A percentile compares a stretch with the other conserved stretches of the same genome.
Evolutionary conservation across 176 grass and related monocot genomes (phyloP).

Genomic region (Musa troglodytarum): DNA sequence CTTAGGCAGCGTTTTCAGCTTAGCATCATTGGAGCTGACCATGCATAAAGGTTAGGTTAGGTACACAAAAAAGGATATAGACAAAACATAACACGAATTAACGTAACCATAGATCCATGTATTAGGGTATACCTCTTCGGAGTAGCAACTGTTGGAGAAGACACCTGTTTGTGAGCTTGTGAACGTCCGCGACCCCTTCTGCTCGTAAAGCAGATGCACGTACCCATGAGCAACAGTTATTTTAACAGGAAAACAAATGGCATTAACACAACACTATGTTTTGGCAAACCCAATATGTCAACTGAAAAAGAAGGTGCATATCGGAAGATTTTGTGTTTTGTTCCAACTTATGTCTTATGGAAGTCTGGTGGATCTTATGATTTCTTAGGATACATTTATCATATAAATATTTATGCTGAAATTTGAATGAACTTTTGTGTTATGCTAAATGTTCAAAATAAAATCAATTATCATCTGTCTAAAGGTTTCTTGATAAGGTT

Average conservation of each 20-base stretch:
- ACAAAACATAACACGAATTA: too few relatives aligned
- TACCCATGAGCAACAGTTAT: not conserved
- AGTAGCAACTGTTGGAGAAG: slow-evolving; percentile 22
- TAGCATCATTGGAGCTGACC: slow-evolving; percentile 29
- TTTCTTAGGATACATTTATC: too few relatives aligned
- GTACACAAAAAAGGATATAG: too few relatives aligned
- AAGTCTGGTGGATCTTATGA: too few relatives aligned
- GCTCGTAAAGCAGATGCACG: slow-evolving; percentile 12
- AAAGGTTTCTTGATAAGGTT: too few relatives aligned
- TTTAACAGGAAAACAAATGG: not conserved
- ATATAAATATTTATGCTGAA: too few relatives aligned
- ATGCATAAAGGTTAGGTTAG: not conserved
- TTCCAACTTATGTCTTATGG: too few relatives aligned
- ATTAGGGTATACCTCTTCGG: slow-evolving; percentile 41
- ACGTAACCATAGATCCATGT: not conserved
- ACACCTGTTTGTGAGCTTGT: slow-evolving; percentile 28
- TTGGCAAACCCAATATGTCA: not conserved
- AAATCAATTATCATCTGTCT: too few relatives aligned
- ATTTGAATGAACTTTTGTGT: too few relatives aligned
- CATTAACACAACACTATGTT: not conserved
- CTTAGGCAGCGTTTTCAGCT: slow-evolving; percentile 45
- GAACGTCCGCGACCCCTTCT: slow-evolving; percentile 45
- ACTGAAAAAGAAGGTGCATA: too few relatives aligned
- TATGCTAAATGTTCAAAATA: too few relatives aligned
- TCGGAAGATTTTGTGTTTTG: too few relatives aligned